A percentile compares a stretch with the other conserved stretches of the same genome.
Conservation (phyloP, 768 basidiomycete species). For the Phylloporus arenicola region DNA sequence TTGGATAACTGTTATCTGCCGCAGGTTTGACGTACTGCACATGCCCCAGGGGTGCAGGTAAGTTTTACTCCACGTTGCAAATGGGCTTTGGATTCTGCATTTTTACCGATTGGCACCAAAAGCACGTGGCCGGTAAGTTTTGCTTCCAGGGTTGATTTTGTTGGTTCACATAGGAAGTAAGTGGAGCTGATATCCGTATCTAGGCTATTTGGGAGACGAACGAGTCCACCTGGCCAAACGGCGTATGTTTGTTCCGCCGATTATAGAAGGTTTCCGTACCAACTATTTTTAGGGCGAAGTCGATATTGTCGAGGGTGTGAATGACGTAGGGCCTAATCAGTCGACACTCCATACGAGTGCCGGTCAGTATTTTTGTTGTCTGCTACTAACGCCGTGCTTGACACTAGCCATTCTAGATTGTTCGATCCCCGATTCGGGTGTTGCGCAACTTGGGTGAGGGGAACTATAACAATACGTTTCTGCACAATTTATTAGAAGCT, state of each 20-base stretch:
- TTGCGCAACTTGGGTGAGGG: conserved; percentile 22
- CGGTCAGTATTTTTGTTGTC: conserved; percentile 25
- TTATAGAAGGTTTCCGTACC: neutral
- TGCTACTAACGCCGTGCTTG: neutral
- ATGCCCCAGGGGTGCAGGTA: conserved; percentile 35
- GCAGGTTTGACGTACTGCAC: conserved; percentile 31
- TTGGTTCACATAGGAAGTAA: conserved; percentile 2
- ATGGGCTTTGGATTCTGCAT: neutral
- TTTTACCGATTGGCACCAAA: neutral
- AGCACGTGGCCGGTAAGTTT: conserved; percentile 35
- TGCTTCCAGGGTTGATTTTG: neutral
- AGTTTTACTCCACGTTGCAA: conserved; percentile 4
- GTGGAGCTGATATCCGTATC: conserved; percentile 5
- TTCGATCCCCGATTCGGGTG: conserved; percentile 21
- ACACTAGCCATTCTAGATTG: conserved; percentile 14
- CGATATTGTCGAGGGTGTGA: conserved; percentile 40
- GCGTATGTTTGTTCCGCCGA: conserved; percentile 11
- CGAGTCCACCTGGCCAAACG: conserved; percentile 21
- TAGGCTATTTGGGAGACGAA: conserved; percentile 28
- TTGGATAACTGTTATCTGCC: neutral
- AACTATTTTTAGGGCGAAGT: conserved; percentile 24
- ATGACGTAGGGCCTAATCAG: conserved; percentile 47
- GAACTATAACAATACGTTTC: too few relatives aligned
- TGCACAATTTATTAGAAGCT: neutral
- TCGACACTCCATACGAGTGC: conserved; percentile 53